phyloP scores from a whole-genome alignment of 2,329 filamentous ascomycete genomes.

The Fusarium sp. region DNA sequence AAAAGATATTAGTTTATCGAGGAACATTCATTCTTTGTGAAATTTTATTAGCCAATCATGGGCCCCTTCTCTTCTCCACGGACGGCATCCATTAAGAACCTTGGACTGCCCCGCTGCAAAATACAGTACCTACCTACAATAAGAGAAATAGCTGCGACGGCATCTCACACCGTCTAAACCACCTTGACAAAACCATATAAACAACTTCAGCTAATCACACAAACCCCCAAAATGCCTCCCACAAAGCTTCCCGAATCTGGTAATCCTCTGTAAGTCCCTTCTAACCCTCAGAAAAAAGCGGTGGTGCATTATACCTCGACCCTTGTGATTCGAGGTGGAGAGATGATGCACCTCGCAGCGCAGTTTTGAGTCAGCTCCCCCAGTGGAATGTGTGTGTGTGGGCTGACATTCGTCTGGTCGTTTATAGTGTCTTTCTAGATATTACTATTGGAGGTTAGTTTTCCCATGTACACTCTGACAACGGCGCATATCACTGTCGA shows the following conservation, averaged over 20 bases:
- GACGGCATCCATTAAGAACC: slow-evolving; percentile 19
- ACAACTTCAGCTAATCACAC: neutral
- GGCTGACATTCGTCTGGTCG: slow-evolving; percentile 40
- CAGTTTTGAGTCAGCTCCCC: slow-evolving; percentile 35
- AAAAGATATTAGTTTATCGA: neutral
- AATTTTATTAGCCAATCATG: slow-evolving; percentile 22
- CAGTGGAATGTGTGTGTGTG: slow-evolving; percentile 35
- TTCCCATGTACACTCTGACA: slow-evolving; percentile 22
- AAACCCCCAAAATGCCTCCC: slow-evolving; percentile 55
- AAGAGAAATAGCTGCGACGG: slow-evolving; percentile 17
- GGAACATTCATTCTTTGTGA: neutral
- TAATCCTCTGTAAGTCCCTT: slow-evolving; percentile 60
- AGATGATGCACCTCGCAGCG: slow-evolving; percentile 26
- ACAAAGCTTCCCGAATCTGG: slow-evolving; percentile 62
- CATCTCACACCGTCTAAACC: slow-evolving; percentile 15
- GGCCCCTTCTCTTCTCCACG: slow-evolving; percentile 20
- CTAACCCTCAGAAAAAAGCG: slow-evolving; percentile 15
- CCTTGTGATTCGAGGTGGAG: slow-evolving; percentile 37
- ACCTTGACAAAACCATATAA: slow-evolving; percentile 14
- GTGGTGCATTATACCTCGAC: slow-evolving; percentile 27
- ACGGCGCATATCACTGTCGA: slow-evolving; percentile 13
- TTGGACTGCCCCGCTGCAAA: slow-evolving; percentile 32
- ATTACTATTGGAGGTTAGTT: slow-evolving; percentile 79
- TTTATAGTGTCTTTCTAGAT: slow-evolving; percentile 76
- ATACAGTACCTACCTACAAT: neutral